phyloP scores from a whole-genome alignment of 202 grass and related monocot genomes.

The Digitaria exilis region DNA sequence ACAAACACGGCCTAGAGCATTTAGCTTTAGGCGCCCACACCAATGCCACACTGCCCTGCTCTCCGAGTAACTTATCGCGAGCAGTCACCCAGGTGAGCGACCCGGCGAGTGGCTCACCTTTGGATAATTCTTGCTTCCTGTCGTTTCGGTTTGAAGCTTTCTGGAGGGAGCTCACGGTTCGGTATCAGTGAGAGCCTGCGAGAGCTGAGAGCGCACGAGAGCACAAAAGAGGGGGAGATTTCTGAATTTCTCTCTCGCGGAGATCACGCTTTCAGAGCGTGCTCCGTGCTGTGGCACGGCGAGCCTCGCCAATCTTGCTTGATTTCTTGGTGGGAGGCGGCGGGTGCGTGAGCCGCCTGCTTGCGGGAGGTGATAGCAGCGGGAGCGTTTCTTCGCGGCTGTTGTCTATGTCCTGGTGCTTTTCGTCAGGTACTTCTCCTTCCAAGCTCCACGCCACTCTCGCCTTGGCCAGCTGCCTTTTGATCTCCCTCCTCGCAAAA shows the following conservation, averaged over 20 bases:
- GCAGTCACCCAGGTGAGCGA: neutral
- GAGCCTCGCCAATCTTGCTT: neutral
- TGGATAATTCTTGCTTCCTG: conserved; percentile 39
- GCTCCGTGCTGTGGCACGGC: neutral
- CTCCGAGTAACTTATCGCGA: conserved; percentile 34
- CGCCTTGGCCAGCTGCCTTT: neutral
- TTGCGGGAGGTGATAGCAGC: neutral
- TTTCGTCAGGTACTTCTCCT: conserved; percentile 27
- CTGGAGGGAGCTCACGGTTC: neutral
- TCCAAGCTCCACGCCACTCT: neutral
- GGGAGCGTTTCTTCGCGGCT: neutral
- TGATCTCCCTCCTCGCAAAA: neutral
- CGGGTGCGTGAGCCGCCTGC: conserved; percentile 22
- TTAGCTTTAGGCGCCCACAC: conserved; percentile 33
- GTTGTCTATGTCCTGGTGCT: conserved; percentile 9
- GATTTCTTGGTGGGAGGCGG: conserved; percentile 45
- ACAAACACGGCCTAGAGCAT: too few species aligned
- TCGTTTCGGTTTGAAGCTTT: conserved; percentile 46
- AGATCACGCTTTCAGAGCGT: neutral
- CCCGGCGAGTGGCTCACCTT: neutral
- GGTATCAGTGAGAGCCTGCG: neutral
- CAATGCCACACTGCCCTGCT: conserved; percentile 44
- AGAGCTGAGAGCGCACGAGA: neutral
- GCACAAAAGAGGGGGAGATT: too few species aligned
- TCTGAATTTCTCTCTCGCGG: conserved; percentile 8